Conservation (phyloP, 805 yeast species). For the Soucietia sequanensis region DNA sequence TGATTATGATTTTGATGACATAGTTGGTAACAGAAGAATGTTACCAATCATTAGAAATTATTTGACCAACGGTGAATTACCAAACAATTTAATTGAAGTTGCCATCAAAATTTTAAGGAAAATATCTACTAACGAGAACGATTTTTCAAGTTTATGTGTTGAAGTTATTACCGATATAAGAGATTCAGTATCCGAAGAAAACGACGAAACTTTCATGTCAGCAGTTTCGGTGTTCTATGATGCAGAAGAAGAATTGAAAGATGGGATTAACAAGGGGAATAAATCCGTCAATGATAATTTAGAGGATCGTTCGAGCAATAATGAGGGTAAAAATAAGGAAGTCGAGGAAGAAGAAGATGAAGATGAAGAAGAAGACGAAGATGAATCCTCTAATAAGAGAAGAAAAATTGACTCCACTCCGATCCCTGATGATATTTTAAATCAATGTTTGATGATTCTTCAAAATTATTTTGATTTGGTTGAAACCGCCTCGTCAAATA, state of each 20-base stretch:
- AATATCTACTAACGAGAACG: constrained; percentile 75
- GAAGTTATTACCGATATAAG: constrained; percentile 84
- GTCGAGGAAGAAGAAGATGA: constrained; percentile 22
- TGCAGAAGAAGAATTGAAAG: constrained; percentile 12
- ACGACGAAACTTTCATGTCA: constrained; percentile 48
- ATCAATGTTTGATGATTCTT: constrained; percentile 67
- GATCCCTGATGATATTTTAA: constrained; percentile 46
- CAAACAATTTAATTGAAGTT: constrained; percentile 52
- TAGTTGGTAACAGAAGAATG: constrained; percentile 82
- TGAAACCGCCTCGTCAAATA: constrained; percentile 61
- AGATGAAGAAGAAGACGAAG: constrained; percentile 22
- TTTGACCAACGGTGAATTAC: constrained; percentile 55
- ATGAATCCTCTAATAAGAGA: constrained; percentile 29
- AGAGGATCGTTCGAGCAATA: not conserved
- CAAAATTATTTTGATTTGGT: constrained; percentile 68
- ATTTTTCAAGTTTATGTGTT: constrained; percentile 79
- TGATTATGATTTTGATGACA: constrained; percentile 84
- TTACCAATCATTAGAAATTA: constrained; percentile 47
- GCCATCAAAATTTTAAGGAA: constrained; percentile 66
- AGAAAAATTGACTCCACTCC: constrained; percentile 38
- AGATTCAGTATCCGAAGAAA: constrained; percentile 56
- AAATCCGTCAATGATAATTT: not conserved
- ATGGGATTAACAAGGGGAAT: not conserved
- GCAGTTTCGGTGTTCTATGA: constrained; percentile 36
- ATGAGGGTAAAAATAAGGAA: constrained; percentile 17